phyloP scores from a whole-genome alignment of 2,329 filamentous ascomycete species.

The Scedosporium boydii region DNA sequence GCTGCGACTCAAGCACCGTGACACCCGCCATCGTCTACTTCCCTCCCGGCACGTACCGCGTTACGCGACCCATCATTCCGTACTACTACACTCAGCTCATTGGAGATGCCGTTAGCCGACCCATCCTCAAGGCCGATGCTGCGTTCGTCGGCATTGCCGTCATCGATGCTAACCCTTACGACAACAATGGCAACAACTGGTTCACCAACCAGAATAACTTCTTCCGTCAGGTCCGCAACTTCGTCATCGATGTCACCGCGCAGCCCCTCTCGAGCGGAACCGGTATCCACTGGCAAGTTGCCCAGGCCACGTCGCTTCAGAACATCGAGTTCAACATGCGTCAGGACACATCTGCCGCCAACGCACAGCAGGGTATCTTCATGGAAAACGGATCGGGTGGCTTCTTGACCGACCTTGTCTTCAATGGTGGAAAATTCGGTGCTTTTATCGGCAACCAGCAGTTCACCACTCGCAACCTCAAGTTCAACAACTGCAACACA shows the following conservation, averaged over 20 bases:
- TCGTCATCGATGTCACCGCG: constrained; percentile 65
- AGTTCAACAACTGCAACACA: constrained; percentile 73
- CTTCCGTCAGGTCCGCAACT: constrained; percentile 74
- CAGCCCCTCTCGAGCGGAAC: constrained; percentile 53
- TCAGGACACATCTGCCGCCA: constrained; percentile 51
- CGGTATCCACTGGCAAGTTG: constrained; percentile 78
- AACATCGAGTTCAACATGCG: constrained; percentile 77
- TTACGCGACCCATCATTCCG: constrained; percentile 70
- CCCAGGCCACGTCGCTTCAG: constrained; percentile 72
- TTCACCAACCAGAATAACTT: constrained; percentile 79
- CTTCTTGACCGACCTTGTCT: constrained; percentile 73
- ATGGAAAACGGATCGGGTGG: constrained; percentile 81
- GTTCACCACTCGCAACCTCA: constrained; percentile 75
- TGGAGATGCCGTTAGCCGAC: constrained; percentile 50
- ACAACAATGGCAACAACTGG: constrained; percentile 57
- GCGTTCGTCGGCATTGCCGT: constrained; percentile 81
- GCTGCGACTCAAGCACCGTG: constrained; percentile 77
- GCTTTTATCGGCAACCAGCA: constrained; percentile 80
- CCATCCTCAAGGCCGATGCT: constrained; percentile 47
- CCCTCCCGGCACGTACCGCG: constrained; percentile 74
- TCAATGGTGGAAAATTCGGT: constrained; percentile 72
- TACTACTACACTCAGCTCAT: constrained; percentile 92
- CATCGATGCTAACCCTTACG: constrained; percentile 82
- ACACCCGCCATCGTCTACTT: constrained; percentile 86
- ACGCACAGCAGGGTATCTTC: constrained; percentile 68